A percentile compares a stretch with the other conserved stretches of the same genome.
Conservation (phyloP, 1,284 basidiomycete genomes). For the Apiotrichum gamsii region DNA sequence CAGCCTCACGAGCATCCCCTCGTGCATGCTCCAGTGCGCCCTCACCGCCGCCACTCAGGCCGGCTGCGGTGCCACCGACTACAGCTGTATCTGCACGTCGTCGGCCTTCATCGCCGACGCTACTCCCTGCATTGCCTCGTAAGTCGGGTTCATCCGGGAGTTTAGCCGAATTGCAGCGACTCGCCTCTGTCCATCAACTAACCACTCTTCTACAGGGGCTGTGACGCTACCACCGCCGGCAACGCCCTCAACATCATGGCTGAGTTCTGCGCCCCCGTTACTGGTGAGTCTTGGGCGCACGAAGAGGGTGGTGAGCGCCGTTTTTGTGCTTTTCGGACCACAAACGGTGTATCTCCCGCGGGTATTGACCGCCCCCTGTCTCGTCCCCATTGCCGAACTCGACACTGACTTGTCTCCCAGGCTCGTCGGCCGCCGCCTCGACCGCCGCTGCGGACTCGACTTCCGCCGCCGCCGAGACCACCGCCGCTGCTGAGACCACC, state of each 20-base stretch:
- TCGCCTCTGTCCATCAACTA: neutral
- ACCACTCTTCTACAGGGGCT: neutral
- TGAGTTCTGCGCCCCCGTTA: neutral
- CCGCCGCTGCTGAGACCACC: neutral
- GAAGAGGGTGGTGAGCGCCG: no score
- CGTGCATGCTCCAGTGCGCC: conserved; percentile 27
- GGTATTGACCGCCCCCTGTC: neutral
- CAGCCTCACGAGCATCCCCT: conserved; percentile 11
- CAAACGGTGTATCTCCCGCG: no score
- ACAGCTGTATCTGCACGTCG: conserved; percentile 37
- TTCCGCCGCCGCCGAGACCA: neutral
- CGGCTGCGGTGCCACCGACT: conserved; percentile 27
- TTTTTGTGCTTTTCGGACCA: no score
- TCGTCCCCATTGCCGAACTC: neutral
- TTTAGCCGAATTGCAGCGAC: neutral
- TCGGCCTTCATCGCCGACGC: conserved; percentile 33
- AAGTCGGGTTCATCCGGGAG: conserved; percentile 5
- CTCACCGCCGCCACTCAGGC: conserved; percentile 19
- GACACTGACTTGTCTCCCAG: neutral
- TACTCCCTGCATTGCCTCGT: conserved; percentile 28
- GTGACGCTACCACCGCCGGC: neutral
- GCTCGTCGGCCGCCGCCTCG: neutral
- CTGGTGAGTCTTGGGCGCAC: neutral
- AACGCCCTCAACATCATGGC: no score
- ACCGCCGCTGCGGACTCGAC: neutral